These are phyloP conservation scores for Starmera amethionina DNA, from an alignment of 805 yeast genomes.

Conservation along the genomic window DNA sequence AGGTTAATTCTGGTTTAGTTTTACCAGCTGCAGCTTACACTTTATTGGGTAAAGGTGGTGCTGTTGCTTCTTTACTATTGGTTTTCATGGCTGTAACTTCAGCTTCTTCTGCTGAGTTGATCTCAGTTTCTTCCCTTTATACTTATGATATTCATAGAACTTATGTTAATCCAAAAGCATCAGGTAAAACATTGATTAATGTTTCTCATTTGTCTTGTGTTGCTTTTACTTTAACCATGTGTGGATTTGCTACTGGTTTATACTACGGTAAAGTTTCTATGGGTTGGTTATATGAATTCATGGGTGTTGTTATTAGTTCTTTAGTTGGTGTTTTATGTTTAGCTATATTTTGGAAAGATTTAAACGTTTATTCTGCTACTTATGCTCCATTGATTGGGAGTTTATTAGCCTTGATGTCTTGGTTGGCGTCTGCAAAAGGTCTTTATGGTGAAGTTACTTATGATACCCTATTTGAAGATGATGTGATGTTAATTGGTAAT, in stretches of 20 bases:
- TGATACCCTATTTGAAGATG: constrained; percentile 63
- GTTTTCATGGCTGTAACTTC: constrained; percentile 90
- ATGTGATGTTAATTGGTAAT: constrained; percentile 86
- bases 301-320: constrained; percentile 79
- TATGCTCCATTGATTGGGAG: constrained; percentile 76
- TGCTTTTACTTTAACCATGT: constrained; percentile 53
- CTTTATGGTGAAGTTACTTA: constrained; percentile 34
- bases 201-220: constrained; percentile 63
- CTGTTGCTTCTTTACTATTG: constrained; percentile 68
- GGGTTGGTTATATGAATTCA: constrained; percentile 75
- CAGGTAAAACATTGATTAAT: constrained; percentile 60
- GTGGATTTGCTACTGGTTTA: constrained; percentile 76
- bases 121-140: constrained; percentile 77
- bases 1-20: constrained; percentile 75
- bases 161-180: constrained; percentile 70
- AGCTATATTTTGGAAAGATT: constrained; percentile 53
- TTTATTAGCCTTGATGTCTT: constrained; percentile 58
- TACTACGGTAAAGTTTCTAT: constrained; percentile 72
- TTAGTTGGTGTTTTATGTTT: constrained; percentile 74
- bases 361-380: constrained; percentile 60
- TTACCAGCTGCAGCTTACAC: constrained; percentile 66
- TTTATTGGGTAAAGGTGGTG: constrained; percentile 80
- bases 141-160: constrained; percentile 81
- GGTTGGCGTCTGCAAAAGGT: constrained; percentile 44
- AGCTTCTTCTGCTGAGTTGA: constrained; percentile 85